These are phyloP conservation scores for Mycena olivaceomarginata DNA, from an alignment of 768 basidiomycete species.

Conservation along the genomic window DNA sequence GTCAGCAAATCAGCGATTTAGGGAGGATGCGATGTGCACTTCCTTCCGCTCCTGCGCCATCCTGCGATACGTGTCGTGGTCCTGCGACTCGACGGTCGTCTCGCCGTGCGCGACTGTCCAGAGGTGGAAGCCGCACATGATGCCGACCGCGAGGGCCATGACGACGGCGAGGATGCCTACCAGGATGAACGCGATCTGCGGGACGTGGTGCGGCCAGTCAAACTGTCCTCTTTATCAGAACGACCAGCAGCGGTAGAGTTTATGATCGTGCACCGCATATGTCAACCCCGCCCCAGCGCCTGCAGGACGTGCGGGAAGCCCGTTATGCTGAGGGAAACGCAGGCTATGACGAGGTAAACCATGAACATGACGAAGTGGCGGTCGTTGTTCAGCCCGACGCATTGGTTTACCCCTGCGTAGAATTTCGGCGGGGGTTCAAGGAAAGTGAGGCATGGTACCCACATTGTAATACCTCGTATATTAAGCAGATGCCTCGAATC, in stretches of 20 bases:
- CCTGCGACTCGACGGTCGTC: slow-evolving; percentile 93
- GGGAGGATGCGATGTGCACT: slow-evolving; percentile 61
- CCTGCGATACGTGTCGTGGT: slow-evolving; percentile 86
- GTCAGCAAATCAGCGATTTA: background rate
- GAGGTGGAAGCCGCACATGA: slow-evolving; percentile 86
- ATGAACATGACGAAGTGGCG: slow-evolving; percentile 97
- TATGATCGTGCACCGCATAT: slow-evolving; percentile 59
- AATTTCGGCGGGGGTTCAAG: slow-evolving; percentile 12
- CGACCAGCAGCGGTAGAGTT: background rate
- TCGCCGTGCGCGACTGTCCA: slow-evolving; percentile 85
- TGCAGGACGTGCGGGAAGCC: slow-evolving; percentile 79
- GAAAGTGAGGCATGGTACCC: too few relatives aligned
- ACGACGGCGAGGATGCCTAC: slow-evolving; percentile 86
- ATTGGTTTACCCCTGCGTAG: slow-evolving; percentile 91
- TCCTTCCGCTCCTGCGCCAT: slow-evolving; percentile 82
- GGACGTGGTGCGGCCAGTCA: slow-evolving; percentile 78
- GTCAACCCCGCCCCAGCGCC: slow-evolving; percentile 70
- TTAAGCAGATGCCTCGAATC: too few relatives aligned
- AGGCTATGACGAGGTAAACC: slow-evolving; percentile 86
- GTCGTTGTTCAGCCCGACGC: slow-evolving; percentile 96
- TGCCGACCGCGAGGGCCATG: slow-evolving; percentile 82
- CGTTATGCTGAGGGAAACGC: slow-evolving; percentile 72
- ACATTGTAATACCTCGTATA: too few relatives aligned
- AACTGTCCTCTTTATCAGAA: slow-evolving; percentile 43
- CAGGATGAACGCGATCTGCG: slow-evolving; percentile 82